A percentile compares a stretch with the other conserved stretches of the same genome.
phyloP scores from a whole-genome alignment of 1,284 basidiomycete genomes.

The Phlebopus sp. region DNA sequence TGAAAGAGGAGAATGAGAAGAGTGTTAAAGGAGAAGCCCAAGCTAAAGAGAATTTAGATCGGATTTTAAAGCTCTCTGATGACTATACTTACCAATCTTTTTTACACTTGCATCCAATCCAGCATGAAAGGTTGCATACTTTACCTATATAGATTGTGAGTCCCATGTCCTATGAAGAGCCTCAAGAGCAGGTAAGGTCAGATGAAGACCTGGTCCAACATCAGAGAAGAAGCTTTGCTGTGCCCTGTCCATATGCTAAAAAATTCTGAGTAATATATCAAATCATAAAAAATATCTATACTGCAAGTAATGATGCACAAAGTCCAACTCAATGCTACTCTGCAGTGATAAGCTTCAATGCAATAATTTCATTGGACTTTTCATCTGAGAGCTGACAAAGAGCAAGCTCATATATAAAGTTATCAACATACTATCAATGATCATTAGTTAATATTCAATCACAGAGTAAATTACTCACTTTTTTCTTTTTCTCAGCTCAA shows the following conservation, averaged over 20 bases:
- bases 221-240: conserved; percentile 8
- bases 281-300: neutral
- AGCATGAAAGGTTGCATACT: conserved; percentile 17
- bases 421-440: conserved; percentile 5
- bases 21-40: neutral
- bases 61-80: conserved; percentile 1
- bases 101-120: conserved; percentile 19
- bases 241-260: conserved; percentile 7
- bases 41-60: neutral
- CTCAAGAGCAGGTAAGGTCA: conserved; percentile 24
- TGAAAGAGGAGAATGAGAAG: neutral
- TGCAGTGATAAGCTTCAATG: neutral
- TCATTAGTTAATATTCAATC: neutral
- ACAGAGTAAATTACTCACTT: conserved; percentile 2
- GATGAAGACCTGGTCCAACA: neutral
- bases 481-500: conserved; percentile 9
- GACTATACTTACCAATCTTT: conserved; percentile 28
- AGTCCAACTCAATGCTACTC: conserved; percentile 2
- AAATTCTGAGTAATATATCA: neutral
- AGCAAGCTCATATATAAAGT: conserved; percentile 8
- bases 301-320: conserved; percentile 3
- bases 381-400: neutral
- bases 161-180: conserved; percentile 22
- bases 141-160: conserved; percentile 1
- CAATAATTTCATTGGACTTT: conserved; percentile 4